phyloP scores from a whole-genome alignment of 176 grass and related monocot species.

The Zizania latifolia region DNA sequence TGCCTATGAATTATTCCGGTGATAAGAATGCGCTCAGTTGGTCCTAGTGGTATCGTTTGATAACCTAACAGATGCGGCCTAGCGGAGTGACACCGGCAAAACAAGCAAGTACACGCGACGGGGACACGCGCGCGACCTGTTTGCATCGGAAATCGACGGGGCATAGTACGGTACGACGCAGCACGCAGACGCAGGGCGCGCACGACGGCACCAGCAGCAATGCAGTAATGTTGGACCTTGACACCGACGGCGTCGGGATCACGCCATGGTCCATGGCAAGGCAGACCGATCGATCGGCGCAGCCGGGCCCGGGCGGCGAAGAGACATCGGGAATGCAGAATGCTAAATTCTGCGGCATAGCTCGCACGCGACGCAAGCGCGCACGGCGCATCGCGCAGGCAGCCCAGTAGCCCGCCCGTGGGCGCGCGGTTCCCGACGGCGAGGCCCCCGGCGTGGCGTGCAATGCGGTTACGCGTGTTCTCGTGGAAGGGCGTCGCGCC shows the following conservation, averaged over 20 bases:
- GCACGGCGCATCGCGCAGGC: background rate
- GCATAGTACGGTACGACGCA: too few species aligned
- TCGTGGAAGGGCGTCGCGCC: too few species aligned
- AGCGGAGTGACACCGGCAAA: background rate
- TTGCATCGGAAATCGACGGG: background rate
- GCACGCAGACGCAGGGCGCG: too few species aligned
- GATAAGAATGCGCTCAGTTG: background rate
- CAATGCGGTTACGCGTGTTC: background rate
- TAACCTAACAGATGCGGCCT: too few species aligned
- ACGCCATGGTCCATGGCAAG: background rate
- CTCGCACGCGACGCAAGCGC: background rate
- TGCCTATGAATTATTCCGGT: background rate
- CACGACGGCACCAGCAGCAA: too few species aligned
- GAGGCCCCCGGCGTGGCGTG: background rate
- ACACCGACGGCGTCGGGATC: background rate
- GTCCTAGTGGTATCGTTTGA: background rate
- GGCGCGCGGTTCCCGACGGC: too few species aligned
- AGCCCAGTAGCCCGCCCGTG: background rate
- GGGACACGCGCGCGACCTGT: background rate
- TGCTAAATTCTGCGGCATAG: background rate
- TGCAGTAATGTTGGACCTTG: slow-evolving; percentile 35
- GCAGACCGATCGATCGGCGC: too few species aligned
- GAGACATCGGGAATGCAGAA: background rate
- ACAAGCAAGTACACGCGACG: background rate
- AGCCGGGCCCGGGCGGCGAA: background rate